Conservation (phyloP, 352 stramenopile species). For the Phytopythium ostracodes region DNA sequence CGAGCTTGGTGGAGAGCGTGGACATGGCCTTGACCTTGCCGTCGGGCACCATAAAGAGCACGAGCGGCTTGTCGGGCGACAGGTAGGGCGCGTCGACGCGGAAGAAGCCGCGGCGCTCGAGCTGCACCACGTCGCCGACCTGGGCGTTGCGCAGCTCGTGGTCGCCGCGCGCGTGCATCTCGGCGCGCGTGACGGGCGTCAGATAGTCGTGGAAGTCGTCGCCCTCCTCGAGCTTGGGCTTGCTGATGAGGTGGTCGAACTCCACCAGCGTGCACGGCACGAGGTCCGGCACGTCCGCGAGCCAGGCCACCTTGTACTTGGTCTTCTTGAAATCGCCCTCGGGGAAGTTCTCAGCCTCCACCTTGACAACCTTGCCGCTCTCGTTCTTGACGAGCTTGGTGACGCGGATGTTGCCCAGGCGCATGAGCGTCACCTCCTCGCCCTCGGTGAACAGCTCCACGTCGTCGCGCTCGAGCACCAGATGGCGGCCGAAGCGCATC, state of each 20-base stretch:
- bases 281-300: constrained; percentile 88
- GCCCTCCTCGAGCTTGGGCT: constrained; percentile 98
- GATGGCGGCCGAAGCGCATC: constrained; percentile 83
- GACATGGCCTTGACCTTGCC: constrained; percentile 93
- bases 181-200: constrained; percentile 93
- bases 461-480: constrained; percentile 96
- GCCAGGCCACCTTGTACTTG: constrained; percentile 96
- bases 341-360: constrained; percentile 75
- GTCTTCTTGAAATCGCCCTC: constrained; percentile 93
- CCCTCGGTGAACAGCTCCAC: constrained; percentile 91
- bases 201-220: constrained; percentile 98
- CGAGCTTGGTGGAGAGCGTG: constrained; percentile 83
- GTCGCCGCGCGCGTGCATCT: constrained; percentile 93
- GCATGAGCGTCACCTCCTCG: constrained; percentile 97
- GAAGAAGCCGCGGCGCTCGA: constrained; percentile 98
- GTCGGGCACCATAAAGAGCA: constrained; percentile 99
- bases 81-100: constrained; percentile 85
- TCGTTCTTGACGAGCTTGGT: constrained; percentile 64
- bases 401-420: constrained; percentile 93
- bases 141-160: constrained; percentile 93
- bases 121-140: constrained; percentile 95
- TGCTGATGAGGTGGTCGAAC: constrained; percentile 99
- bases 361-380: constrained; percentile 42
- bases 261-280: constrained; percentile 92
- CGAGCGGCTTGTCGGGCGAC: constrained; percentile 86